Base-by-base conservation (phyloP, 371 early-diverging fungal species). In the Coemansia linderi region DNA sequence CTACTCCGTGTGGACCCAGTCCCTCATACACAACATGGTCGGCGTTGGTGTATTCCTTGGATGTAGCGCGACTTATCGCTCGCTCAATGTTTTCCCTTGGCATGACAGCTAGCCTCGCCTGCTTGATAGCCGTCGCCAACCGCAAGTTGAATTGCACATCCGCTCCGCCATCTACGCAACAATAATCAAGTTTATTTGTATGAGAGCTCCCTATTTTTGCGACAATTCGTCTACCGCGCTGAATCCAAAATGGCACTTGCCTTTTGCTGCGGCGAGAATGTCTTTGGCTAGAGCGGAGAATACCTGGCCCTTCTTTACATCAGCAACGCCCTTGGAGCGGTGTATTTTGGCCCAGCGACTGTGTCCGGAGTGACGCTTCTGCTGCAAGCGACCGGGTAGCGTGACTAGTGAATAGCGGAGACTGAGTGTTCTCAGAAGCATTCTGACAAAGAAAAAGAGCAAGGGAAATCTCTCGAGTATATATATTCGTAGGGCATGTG, bases 31-130 rank as follows among this genome's bases (percentile, higher is more conserved):
- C 73, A 6, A 86, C 83, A 40, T 81, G 73, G 54, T 88, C 86
- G 7, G 88, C 74, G 22, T 80, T 84, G 6, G 78, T 79, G 37
- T 68, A 75, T 46, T 81, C 73, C 41, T 72, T 75, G 36, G 79
- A 65, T 27, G 71, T 37, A 5, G 74, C 71, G 24, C 87, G 88
- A 74, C 87, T 90, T 33, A 91, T 77, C 9, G 91, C 89, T 44
- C 81, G 84, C 66, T 92, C 91, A 46, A 91, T 78, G 66, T 83
- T 92, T 62, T 87, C 87, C 65, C 89, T 92, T 8, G 93, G 89
- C 85, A 92, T 83, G 67, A 85, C 86, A 0, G 80, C 83, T 38
- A 81, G 79, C 61, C 84, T 85, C 5, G 90, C 91, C 63, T 84
- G 82, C 38, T 83, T 84, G n/a, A 92, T 71, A 7, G 87, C 85